These are phyloP conservation scores for Eimeria tenella DNA, from an alignment of 169 alveolate genomes.

Conservation along the genomic window DNA sequence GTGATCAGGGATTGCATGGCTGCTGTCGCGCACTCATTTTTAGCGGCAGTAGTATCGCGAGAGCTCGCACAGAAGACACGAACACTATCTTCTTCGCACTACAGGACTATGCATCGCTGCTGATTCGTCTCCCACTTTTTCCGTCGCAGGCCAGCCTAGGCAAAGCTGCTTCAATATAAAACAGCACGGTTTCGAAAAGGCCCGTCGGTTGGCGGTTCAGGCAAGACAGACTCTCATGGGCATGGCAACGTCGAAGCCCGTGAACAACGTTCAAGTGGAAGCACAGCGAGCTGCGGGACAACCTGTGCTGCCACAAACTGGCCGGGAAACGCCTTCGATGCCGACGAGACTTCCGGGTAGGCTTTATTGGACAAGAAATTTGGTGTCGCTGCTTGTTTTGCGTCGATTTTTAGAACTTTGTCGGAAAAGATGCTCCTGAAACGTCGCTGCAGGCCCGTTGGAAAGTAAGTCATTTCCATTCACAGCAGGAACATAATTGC, in stretches of 20 bases:
- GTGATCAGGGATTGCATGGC: background rate
- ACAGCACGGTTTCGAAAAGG: constrained; percentile 74
- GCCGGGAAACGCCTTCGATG: constrained; percentile 41
- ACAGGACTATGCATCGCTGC: background rate
- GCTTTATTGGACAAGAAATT: background rate
- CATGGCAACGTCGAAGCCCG: constrained; percentile 31
- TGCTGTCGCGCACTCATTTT: background rate
- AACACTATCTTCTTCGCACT: background rate
- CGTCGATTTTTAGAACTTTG: background rate
- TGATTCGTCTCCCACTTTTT: background rate
- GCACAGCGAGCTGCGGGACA: constrained; percentile 59
- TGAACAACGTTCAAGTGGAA: background rate
- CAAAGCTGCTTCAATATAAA: constrained; percentile 75
- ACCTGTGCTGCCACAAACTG: constrained; percentile 37
- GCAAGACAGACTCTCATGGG: constrained; percentile 74
- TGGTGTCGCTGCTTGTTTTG: background rate
- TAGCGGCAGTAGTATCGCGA: background rate
- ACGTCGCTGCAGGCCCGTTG: too few species aligned
- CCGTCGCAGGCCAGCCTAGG: constrained; percentile 73
- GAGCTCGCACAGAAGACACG: background rate
- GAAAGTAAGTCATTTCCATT: too few species aligned
- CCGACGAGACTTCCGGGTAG: constrained; percentile 59
- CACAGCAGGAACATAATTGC: too few species aligned
- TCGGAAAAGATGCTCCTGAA: background rate
- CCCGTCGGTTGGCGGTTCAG: constrained; percentile 75